Base-by-base conservation (phyloP, 495 filamentous ascomycete genomes). In the Evernia prunastri region DNA sequence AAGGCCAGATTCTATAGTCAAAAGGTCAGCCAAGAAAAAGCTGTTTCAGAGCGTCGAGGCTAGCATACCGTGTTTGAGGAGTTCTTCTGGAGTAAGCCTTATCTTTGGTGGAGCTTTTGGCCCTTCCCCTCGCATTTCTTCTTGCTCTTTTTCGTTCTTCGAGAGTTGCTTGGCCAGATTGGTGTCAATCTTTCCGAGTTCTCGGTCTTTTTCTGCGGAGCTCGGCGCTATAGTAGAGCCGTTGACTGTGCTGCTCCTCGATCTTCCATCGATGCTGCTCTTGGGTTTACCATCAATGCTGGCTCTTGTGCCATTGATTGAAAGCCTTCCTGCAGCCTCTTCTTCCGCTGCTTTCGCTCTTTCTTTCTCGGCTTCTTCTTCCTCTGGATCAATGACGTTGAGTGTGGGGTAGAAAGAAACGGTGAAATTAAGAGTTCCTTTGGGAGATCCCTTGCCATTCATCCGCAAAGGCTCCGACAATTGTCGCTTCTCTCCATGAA, bases 331-430 rank as follows among this genome's bases (percentile, higher is more conserved):
- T 15, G 73, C 74, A 58, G 71, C 72, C 37, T 77, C 70, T n/a
- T 71, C 73, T 31, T 81, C 78, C 58, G 76, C 68, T 39, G 82
- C 75, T 20, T 33, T 54, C 23, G 51, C 51, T 75, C 77, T 63
- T 33, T 56, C 39, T 60, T 84, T 79, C 65, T 84, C 79, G 51
- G 85, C 84, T 49, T 82, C 88, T 67, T 96, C 92, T n/a, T 96
- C 90, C 67, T 96, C 93, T 8, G 93, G 93, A 74, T 97, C 94
- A 47, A 89, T 84, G 20, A 97, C 79, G 64, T 93, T 90, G 18
- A 96, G 76, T 56, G 86, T 87, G 5, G 94, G 95, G 71, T 90
- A 97, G 79, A 99, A 99, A 10, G 93, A 80, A 40, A 87, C 86
- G 2, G 90, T 94, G 73, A 89, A 97, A 65, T 85, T 87, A 25